Conservation (phyloP, 768 basidiomycete species). For the Boletus edulis region DNA sequence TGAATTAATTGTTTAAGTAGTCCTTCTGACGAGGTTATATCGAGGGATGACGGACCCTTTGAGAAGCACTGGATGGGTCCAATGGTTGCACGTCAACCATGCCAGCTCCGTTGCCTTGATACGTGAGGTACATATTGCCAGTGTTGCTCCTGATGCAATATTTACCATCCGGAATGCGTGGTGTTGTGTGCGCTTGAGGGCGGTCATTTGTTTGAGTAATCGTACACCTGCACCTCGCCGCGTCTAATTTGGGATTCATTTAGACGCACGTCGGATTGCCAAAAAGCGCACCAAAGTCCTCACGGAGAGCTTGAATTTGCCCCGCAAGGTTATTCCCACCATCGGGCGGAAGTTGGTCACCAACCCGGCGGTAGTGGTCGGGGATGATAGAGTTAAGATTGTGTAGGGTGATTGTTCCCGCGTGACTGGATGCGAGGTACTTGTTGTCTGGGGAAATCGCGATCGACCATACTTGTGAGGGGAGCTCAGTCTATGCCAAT, state of each 20-base stretch:
- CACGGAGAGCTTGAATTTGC: background rate
- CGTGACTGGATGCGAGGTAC: background rate
- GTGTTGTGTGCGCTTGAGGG: background rate
- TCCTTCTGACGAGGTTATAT: background rate
- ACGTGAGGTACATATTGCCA: background rate
- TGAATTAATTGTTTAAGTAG: background rate
- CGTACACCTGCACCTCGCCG: background rate
- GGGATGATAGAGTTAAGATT: background rate
- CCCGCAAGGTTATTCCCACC: background rate
- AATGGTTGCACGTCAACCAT: background rate
- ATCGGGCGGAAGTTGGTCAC: too few species aligned
- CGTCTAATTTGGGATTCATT: background rate
- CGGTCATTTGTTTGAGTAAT: background rate
- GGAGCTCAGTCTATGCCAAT: constrained; percentile 49
- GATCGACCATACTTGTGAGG: background rate
- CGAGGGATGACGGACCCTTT: background rate
- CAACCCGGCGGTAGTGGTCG: background rate
- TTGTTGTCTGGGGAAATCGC: background rate
- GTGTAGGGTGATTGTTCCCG: background rate
- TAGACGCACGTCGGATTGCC: background rate
- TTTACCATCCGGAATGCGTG: background rate
- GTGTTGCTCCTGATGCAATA: background rate
- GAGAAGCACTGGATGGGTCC: background rate
- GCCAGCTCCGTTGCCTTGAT: too few species aligned
- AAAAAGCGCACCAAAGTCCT: background rate